phyloP scores from a whole-genome alignment of 306 rosid genomes.

The Carpinus viminea region DNA sequence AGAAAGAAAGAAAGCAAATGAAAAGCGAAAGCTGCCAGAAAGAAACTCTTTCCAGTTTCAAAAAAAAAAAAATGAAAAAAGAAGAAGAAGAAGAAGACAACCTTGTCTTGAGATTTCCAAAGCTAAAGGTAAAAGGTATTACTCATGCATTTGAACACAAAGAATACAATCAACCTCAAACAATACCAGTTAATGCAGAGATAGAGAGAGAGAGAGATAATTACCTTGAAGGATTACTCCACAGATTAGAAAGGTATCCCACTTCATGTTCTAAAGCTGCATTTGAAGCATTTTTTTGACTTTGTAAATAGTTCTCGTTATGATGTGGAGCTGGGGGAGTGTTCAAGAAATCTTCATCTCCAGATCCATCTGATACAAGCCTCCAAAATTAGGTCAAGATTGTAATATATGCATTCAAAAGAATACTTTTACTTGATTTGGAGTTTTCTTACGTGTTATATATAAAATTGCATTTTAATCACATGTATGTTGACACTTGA shows the following conservation, averaged over 20 bases:
- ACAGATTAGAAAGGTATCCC: slow-evolving; percentile 47
- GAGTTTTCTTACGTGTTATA: background rate
- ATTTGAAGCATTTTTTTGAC: slow-evolving; percentile 47
- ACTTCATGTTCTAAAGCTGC: slow-evolving; percentile 48
- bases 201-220: slow-evolving; percentile 5
- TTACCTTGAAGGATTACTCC: slow-evolving; percentile 77
- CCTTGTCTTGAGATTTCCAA: slow-evolving; percentile 30
- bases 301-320: slow-evolving; percentile 43
- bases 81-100: background rate
- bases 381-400: background rate
- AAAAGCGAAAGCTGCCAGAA: slow-evolving; percentile 53
- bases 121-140: slow-evolving; percentile 25
- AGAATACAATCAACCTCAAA: slow-evolving; percentile 19
- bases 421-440: background rate
- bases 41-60: slow-evolving; percentile 45
- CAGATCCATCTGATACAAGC: slow-evolving; percentile 58
- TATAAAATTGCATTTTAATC: background rate
- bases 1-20: slow-evolving; percentile 34
- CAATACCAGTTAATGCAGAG: background rate
- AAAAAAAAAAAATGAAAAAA: slow-evolving; percentile 29
- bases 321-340: slow-evolving; percentile 44
- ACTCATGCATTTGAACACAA: slow-evolving; percentile 6
- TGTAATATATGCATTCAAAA: background rate
- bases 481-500: background rate
- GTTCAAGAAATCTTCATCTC: slow-evolving; percentile 73